These are phyloP conservation scores for Ilyonectria destructans DNA, from an alignment of 2,329 filamentous ascomycete species.

Conservation along the genomic window DNA sequence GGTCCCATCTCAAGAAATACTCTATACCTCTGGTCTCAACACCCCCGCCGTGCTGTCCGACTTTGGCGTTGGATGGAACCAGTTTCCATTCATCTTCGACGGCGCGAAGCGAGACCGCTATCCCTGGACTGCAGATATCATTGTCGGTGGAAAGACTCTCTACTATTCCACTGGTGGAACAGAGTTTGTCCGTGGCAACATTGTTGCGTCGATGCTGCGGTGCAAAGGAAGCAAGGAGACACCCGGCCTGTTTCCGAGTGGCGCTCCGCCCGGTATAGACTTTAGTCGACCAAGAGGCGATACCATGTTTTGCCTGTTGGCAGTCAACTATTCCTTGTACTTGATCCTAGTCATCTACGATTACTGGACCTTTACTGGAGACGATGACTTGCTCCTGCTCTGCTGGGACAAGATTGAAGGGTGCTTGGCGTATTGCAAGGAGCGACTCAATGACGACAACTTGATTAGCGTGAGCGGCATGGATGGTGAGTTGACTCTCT, in stretches of 20 bases:
- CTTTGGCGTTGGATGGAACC: slow-evolving; percentile 17
- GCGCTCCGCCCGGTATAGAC: slow-evolving; percentile 10
- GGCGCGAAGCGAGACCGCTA: slow-evolving; percentile 23
- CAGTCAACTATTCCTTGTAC: slow-evolving; percentile 18
- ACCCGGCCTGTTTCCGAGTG: background rate
- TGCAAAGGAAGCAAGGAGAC: slow-evolving; percentile 16
- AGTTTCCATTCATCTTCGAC: slow-evolving; percentile 15
- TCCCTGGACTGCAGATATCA: slow-evolving; percentile 14
- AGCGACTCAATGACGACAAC: background rate
- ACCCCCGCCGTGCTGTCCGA: slow-evolving; percentile 7
- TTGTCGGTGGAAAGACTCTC: slow-evolving; percentile 12
- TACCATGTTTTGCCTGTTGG: slow-evolving; percentile 9
- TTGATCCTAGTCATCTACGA: slow-evolving; percentile 14
- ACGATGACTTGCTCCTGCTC: slow-evolving; percentile 9
- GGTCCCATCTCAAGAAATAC: slow-evolving; percentile 4
- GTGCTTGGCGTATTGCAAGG: slow-evolving; percentile 1
- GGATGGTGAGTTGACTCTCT: slow-evolving; percentile 6
- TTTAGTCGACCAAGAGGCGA: slow-evolving; percentile 7
- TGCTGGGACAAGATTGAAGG: slow-evolving; percentile 9
- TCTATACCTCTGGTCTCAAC: slow-evolving; percentile 11
- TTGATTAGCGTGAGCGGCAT: background rate
- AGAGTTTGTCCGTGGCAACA: slow-evolving; percentile 11
- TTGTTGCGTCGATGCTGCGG: slow-evolving; percentile 20
- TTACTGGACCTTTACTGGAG: slow-evolving; percentile 15
- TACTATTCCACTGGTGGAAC: slow-evolving; percentile 10